A percentile compares a stretch with the other conserved stretches of the same genome.
Evolutionary conservation across 2,329 filamentous ascomycete species (phyloP).

Genomic region (Phyllosticta ampelicida): DNA sequence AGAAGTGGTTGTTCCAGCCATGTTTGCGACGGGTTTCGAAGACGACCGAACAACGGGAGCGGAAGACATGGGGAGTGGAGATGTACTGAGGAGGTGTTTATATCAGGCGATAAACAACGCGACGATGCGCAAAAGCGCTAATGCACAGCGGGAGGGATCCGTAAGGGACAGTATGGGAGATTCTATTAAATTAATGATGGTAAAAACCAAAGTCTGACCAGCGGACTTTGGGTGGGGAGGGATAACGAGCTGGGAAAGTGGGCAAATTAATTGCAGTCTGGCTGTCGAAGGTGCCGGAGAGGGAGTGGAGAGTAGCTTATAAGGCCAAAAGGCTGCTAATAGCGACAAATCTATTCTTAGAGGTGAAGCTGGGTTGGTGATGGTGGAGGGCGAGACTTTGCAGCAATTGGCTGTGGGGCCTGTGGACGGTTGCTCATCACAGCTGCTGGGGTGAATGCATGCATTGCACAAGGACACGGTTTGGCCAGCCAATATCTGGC

Average conservation of each 20-base stretch:
- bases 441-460: constrained; percentile 3
- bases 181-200: constrained; percentile 34
- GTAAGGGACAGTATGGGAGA: constrained; percentile 32
- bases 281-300: constrained; percentile 22
- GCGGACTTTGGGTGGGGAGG: constrained; percentile 33
- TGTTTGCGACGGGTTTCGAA: constrained; percentile 37
- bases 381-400: constrained; percentile 14
- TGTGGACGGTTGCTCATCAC: constrained; percentile 7
- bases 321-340: constrained; percentile 34
- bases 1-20: constrained; percentile 40
- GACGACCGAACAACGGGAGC: constrained; percentile 17
- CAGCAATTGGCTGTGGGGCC: constrained; percentile 22
- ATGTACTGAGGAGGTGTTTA: constrained; percentile 32
- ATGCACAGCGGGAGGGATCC: constrained; percentile 29
- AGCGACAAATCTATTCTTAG: constrained; percentile 39
- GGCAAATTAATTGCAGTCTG: constrained; percentile 36
- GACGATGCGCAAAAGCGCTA: constrained; percentile 26
- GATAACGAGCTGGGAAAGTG: constrained; percentile 22
- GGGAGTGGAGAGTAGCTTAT: constrained; percentile 36
- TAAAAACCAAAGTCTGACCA: constrained; percentile 36
- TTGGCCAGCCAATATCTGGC: constrained; percentile 15
- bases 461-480: constrained; percentile 13
- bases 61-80: constrained; percentile 33
- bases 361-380: constrained; percentile 20
- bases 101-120: constrained; percentile 30